Evolutionary conservation across 2,329 filamentous ascomycete genomes (phyloP).

Genomic region (Aspergillus sp.): DNA sequence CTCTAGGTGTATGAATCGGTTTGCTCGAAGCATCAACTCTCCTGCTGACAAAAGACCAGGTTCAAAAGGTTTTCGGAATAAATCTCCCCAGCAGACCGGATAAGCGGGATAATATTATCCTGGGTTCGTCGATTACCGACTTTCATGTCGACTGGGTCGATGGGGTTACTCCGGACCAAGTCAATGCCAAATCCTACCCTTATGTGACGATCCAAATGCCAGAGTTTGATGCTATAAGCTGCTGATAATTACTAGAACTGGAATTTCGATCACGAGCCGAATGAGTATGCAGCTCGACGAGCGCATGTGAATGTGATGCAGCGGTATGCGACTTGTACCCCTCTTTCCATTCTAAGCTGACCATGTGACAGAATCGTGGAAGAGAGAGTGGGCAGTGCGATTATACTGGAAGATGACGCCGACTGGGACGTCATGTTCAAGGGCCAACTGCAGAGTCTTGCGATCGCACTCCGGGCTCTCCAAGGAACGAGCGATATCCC

Average conservation of each 20-base stretch:
- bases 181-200: slow-evolving; percentile 13
- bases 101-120: slow-evolving; percentile 16
- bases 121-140: slow-evolving; percentile 13
- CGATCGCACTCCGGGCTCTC: slow-evolving; percentile 4
- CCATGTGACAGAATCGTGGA: slow-evolving; percentile 8
- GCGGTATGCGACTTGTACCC: slow-evolving; percentile 4
- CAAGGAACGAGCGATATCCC: neutral
- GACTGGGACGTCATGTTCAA: slow-evolving; percentile 12
- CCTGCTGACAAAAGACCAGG: slow-evolving; percentile 2
- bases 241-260: too few relatives aligned
- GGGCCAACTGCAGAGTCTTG: slow-evolving; percentile 9
- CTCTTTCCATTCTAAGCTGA: neutral
- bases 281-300: slow-evolving; percentile 2
- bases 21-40: too few relatives aligned
- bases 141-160: slow-evolving; percentile 15
- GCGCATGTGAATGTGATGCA: slow-evolving; percentile 16
- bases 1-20: too few relatives aligned
- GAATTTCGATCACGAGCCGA: too few relatives aligned
- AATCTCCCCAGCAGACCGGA: slow-evolving; percentile 15
- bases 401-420: slow-evolving; percentile 15
- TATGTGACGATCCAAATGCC: slow-evolving; percentile 9
- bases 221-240: slow-evolving; percentile 1
- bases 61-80: slow-evolving; percentile 15
- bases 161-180: slow-evolving; percentile 10
- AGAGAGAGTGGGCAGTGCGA: slow-evolving; percentile 8